Conservation (phyloP, 305 asterid species). For the Plantago coronopus region DNA sequence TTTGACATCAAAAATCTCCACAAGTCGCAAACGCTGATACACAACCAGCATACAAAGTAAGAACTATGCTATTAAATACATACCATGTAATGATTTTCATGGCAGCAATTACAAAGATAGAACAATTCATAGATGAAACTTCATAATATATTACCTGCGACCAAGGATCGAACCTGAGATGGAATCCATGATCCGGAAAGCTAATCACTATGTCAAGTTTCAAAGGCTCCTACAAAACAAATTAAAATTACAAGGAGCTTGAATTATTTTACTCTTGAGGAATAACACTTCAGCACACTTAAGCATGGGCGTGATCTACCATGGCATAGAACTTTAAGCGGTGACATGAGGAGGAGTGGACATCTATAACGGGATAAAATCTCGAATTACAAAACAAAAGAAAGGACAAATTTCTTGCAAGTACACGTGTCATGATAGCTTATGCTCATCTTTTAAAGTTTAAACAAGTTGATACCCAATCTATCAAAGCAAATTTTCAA, state of each 20-base stretch:
- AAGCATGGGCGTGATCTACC: background rate
- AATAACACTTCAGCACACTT: background rate
- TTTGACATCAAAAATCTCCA: constrained; percentile 82
- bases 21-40: constrained; percentile 72
- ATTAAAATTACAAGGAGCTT: too few species aligned
- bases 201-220: constrained; percentile 83
- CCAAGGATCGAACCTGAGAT: constrained; percentile 90
- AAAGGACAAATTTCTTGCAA: background rate
- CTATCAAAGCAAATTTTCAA: background rate
- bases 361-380: background rate
- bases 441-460: background rate
- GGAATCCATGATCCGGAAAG: constrained; percentile 96
- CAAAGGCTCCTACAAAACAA: constrained; percentile 59
- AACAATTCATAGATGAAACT: background rate
- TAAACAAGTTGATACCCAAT: background rate
- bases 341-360: background rate
- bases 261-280: background rate
- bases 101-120: too few species aligned
- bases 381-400: background rate
- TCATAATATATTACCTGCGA: constrained; percentile 58
- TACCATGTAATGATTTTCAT: too few species aligned
- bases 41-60: constrained; percentile 21
- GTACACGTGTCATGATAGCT: background rate
- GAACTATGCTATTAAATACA: constrained; percentile 10
- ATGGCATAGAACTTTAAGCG: background rate